Evolutionary conservation across 805 yeast species (phyloP).

Genomic region (Starmera pachycereana): DNA sequence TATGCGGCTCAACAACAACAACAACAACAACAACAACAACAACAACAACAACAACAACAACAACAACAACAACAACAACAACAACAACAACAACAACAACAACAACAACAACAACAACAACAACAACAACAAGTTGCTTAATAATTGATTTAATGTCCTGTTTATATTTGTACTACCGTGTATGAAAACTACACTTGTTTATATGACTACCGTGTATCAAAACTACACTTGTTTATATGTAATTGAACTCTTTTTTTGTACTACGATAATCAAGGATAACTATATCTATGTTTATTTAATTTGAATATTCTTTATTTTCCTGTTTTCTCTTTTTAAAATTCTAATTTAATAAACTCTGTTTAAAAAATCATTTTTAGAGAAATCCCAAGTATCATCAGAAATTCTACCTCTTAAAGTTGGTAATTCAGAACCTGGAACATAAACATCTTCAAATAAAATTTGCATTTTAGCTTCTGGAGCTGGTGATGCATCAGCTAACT

Average conservation of each 20-base stretch:
- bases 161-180: neutral
- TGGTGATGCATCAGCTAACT: constrained; percentile 86
- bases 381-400: constrained; percentile 90
- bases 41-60: neutral
- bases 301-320: neutral
- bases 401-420: constrained; percentile 94
- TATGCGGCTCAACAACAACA: neutral
- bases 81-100: neutral
- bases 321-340: neutral
- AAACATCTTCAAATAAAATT: constrained; percentile 92
- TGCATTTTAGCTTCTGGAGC: constrained; percentile 95
- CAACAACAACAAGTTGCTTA: neutral
- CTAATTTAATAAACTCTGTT: constrained; percentile 18
- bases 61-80: neutral
- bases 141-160: neutral
- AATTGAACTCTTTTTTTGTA: neutral
- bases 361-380: constrained; percentile 37
- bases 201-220: no score
- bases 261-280: neutral
- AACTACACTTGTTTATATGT: neutral
- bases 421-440: constrained; percentile 88
- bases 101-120: neutral
- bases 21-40: neutral
- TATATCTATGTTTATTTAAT: neutral
- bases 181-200: neutral